phyloP scores from a whole-genome alignment of 1,139 yeast species.

The Pichia sp. region DNA sequence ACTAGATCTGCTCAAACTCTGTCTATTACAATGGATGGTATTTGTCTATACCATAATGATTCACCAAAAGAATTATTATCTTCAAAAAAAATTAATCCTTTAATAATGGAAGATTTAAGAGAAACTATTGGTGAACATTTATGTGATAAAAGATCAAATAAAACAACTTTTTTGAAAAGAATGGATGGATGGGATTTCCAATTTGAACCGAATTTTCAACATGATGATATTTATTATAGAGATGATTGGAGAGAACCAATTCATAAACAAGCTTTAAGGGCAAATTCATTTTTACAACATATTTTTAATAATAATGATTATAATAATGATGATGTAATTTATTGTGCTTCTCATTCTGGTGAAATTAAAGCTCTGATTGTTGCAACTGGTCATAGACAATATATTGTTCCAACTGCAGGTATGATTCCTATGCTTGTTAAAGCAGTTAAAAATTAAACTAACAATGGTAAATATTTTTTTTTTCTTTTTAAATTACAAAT shows the following conservation, averaged over 20 bases:
- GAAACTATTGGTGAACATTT: conserved; percentile 65
- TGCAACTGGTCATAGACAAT: conserved; percentile 48
- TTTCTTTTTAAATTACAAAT: neutral
- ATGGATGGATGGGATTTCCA: conserved; percentile 35
- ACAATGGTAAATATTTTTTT: neutral
- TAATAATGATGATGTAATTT: conserved; percentile 33
- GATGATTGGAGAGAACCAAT: conserved; percentile 41
- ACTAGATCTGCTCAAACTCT: conserved; percentile 57
- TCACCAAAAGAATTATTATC: conserved; percentile 3
- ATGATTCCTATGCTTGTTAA: conserved; percentile 57
- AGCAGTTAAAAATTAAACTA: conserved; percentile 20
- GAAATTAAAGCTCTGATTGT: conserved; percentile 48
- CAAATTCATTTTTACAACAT: conserved; percentile 42
- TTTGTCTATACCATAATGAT: conserved; percentile 27
- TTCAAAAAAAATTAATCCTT: conserved; percentile 29
- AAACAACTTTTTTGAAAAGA: conserved; percentile 34
- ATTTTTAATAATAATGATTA: conserved; percentile 35
- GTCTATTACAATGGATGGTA: conserved; percentile 51
- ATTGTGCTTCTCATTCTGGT: conserved; percentile 60
- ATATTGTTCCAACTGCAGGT: conserved; percentile 58
- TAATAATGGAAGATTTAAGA: conserved; percentile 50
- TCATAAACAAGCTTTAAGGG: conserved; percentile 45
- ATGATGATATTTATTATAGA: conserved; percentile 41
- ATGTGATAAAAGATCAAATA: conserved; percentile 55
- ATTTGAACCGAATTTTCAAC: conserved; percentile 43